Percentiles rank a stretch among this genome's conserved stretches.
These are phyloP conservation scores for Garcileccinum viscosum DNA, from an alignment of 1,284 basidiomycete species.

Conservation along the genomic window DNA sequence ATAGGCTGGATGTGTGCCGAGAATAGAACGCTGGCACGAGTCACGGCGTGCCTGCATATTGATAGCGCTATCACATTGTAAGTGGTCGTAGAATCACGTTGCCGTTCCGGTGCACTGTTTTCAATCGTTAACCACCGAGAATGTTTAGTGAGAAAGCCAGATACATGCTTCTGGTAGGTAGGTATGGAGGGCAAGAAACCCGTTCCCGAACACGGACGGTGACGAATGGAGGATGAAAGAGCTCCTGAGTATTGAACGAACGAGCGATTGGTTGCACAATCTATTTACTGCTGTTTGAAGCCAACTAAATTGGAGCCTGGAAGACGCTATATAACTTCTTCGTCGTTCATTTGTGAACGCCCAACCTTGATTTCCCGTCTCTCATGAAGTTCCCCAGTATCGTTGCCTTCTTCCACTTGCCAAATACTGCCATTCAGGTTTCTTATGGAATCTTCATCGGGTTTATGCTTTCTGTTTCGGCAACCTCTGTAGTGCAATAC, in stretches of 20 bases:
- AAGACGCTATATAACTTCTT: too few relatives aligned
- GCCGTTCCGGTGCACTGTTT: neutral
- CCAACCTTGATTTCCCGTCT: neutral
- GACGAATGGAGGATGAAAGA: too few relatives aligned
- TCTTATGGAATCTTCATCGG: constrained; percentile 74
- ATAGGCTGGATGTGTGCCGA: too few relatives aligned
- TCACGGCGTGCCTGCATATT: neutral
- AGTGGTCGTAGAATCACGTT: neutral
- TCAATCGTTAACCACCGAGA: neutral
- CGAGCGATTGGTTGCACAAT: neutral
- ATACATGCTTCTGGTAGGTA: neutral
- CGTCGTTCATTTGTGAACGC: neutral
- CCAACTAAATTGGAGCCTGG: too few relatives aligned
- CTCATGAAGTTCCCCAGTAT: constrained; percentile 34
- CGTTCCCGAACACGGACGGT: neutral
- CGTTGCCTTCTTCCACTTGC: constrained; percentile 40
- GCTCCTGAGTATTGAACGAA: too few relatives aligned
- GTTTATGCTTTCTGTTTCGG: constrained; percentile 71
- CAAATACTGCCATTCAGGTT: constrained; percentile 50
- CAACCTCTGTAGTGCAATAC: constrained; percentile 61
- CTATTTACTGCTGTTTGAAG: too few relatives aligned
- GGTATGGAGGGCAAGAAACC: neutral
- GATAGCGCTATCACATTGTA: neutral
- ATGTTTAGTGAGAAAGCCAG: neutral
- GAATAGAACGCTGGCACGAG: neutral